phyloP scores from a whole-genome alignment of 164 flowering plant species.

The Aristolochia contorta region DNA sequence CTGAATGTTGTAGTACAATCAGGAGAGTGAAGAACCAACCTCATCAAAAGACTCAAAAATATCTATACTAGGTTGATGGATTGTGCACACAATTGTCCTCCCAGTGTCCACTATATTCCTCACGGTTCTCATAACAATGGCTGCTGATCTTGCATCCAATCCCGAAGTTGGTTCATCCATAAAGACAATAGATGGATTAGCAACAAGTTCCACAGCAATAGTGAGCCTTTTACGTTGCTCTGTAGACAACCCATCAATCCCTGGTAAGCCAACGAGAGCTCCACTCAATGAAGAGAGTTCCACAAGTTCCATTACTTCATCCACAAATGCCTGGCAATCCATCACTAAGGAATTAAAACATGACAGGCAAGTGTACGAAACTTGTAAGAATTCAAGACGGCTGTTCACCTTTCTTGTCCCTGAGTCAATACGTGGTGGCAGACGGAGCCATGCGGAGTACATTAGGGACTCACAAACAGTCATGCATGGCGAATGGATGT shows the following conservation, averaged over 20 bases:
- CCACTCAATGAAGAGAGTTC: constrained; percentile 81
- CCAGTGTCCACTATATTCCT: constrained; percentile 97
- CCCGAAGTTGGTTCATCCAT: constrained; percentile 99
- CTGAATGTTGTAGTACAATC: no score
- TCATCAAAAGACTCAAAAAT: constrained; percentile 99
- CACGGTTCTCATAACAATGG: constrained; percentile 99
- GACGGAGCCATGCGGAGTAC: constrained; percentile 92
- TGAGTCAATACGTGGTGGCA: constrained; percentile 61
- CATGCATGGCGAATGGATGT: constrained; percentile 92
- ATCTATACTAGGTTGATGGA: constrained; percentile 99
- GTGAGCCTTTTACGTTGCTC: constrained; percentile 95
- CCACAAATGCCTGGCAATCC: constrained; percentile 72
- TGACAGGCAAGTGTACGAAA: constrained; percentile 1
- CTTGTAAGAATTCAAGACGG: background rate
- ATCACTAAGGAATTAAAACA: constrained; percentile 12
- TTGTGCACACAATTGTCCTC: constrained; percentile 95
- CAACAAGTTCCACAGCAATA: constrained; percentile 96
- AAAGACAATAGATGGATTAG: constrained; percentile 95
- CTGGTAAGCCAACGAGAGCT: constrained; percentile 91
- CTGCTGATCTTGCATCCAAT: constrained; percentile 96
- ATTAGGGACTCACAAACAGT: constrained; percentile 86
- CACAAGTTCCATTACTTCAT: constrained; percentile 98
- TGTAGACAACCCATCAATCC: constrained; percentile 90
- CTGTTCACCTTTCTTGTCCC: constrained; percentile 66
- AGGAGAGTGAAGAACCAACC: constrained; percentile 30